These are phyloP conservation scores for Xylaria cubensis DNA, from an alignment of 495 filamentous ascomycete genomes.

Conservation along the genomic window DNA sequence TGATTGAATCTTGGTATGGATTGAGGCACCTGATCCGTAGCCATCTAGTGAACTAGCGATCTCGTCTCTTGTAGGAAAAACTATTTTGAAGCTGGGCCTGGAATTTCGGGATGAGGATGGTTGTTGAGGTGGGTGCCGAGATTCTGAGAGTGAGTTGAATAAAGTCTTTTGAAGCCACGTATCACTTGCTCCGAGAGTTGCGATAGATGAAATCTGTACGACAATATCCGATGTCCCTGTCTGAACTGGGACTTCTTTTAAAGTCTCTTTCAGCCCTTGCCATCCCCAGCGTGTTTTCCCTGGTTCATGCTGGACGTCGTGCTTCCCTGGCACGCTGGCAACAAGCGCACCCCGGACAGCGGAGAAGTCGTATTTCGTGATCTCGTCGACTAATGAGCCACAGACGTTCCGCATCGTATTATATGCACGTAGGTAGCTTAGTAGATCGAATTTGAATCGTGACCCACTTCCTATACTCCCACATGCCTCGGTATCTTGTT, in stretches of 20 bases:
- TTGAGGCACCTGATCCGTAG: conserved; percentile 77
- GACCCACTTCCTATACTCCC: conserved; percentile 62
- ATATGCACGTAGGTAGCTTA: conserved; percentile 76
- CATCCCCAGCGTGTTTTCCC: conserved; percentile 72
- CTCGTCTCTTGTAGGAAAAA: conserved; percentile 82
- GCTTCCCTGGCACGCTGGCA: conserved; percentile 75
- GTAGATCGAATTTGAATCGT: conserved; percentile 77
- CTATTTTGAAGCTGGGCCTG: conserved; percentile 58
- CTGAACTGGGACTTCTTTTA: conserved; percentile 58
- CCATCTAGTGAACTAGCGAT: conserved; percentile 82
- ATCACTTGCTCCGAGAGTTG: conserved; percentile 74
- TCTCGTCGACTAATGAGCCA: conserved; percentile 57
- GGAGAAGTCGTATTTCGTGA: conserved; percentile 73
- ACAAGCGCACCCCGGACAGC: conserved; percentile 74
- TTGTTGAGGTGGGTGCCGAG: conserved; percentile 45
- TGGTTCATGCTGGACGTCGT: conserved; percentile 52
- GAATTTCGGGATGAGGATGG: conserved; percentile 32
- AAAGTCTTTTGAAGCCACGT: conserved; percentile 76
- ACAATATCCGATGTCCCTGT: conserved; percentile 64
- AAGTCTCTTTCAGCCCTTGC: conserved; percentile 66
- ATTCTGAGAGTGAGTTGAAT: conserved; percentile 50
- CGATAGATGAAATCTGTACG: conserved; percentile 82
- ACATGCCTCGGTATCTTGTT: conserved; percentile 3
- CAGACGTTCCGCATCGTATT: conserved; percentile 58
- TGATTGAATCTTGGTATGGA: conserved; percentile 79